phyloP scores from a whole-genome alignment of 179 eudicot species.

The Amaranthus tricolor region DNA sequence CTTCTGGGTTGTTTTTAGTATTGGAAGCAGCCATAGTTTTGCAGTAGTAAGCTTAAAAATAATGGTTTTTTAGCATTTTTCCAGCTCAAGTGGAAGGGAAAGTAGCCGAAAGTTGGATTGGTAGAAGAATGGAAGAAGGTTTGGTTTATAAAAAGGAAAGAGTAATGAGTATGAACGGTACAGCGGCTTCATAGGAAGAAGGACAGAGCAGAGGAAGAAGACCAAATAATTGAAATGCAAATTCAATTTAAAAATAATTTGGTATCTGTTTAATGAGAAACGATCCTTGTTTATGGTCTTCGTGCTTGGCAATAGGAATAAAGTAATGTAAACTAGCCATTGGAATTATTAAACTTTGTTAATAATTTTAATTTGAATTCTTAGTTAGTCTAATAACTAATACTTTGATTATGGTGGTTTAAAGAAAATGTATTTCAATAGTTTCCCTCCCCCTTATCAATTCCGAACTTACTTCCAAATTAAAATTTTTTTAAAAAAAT shows the following conservation, averaged over 20 bases:
- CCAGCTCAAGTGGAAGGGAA: background rate
- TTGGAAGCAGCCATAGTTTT: conserved; percentile 15
- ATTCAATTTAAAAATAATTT: too few relatives aligned
- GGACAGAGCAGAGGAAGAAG: background rate
- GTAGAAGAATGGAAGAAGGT: background rate
- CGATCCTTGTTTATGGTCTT: background rate
- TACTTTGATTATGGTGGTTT: background rate
- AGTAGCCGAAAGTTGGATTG: background rate
- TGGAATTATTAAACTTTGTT: background rate
- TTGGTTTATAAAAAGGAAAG: background rate
- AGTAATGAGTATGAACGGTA: background rate
- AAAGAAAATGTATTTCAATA: too few relatives aligned
- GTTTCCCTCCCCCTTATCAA: too few relatives aligned
- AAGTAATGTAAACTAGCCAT: background rate
- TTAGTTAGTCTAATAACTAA: background rate
- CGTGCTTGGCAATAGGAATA: background rate
- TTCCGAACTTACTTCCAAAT: too few relatives aligned
- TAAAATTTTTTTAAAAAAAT: too few relatives aligned
- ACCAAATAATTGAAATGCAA: background rate
- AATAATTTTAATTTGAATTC: background rate
- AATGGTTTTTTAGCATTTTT: conserved; percentile 3
- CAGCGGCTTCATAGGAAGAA: background rate
- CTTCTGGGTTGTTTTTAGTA: conserved; percentile 22
- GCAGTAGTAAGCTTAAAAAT: background rate
- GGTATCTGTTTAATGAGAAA: background rate